Evolutionary conservation across 1,284 basidiomycete genomes (phyloP).

Genomic region (Marasmius tenuissimus): DNA sequence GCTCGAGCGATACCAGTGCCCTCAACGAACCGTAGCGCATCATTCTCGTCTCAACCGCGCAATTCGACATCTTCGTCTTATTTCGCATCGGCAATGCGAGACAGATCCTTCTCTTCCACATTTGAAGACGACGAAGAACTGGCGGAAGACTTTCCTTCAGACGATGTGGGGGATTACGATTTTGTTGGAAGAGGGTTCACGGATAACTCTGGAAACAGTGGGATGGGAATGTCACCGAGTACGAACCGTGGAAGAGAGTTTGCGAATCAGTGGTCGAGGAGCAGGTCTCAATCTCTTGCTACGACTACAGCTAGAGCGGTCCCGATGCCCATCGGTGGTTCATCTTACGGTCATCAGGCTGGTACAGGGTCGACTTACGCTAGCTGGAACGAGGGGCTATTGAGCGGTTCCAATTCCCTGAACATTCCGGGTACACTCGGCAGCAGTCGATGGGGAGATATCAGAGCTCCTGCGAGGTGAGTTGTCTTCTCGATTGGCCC

Average conservation of each 20-base stretch:
- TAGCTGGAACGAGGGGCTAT: constrained; percentile 54
- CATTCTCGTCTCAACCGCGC: constrained; percentile 58
- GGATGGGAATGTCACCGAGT: constrained; percentile 41
- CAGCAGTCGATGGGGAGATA: constrained; percentile 46
- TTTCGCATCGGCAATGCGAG: constrained; percentile 64
- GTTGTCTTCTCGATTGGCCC: not conserved
- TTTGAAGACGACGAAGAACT: constrained; percentile 76
- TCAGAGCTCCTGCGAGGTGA: constrained; percentile 52
- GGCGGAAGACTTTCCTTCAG: constrained; percentile 43
- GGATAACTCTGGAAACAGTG: not conserved
- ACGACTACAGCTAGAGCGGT: constrained; percentile 34
- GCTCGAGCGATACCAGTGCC: constrained; percentile 29
- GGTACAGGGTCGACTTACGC: constrained; percentile 38
- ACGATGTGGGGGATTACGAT: constrained; percentile 13
- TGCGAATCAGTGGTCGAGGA: constrained; percentile 58
- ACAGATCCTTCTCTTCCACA: constrained; percentile 59
- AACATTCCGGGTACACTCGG: constrained; percentile 46
- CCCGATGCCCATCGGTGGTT: constrained; percentile 46
- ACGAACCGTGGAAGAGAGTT: constrained; percentile 34
- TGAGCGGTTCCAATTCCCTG: constrained; percentile 44
- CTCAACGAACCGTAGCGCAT: constrained; percentile 62
- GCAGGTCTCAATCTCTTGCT: constrained; percentile 75
- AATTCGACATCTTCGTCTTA: constrained; percentile 26
- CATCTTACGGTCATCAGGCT: constrained; percentile 38
- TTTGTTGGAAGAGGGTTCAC: constrained; percentile 1